Base-by-base conservation (phyloP, 805 yeast genomes). In the Nakazawaea wyomingensis region DNA sequence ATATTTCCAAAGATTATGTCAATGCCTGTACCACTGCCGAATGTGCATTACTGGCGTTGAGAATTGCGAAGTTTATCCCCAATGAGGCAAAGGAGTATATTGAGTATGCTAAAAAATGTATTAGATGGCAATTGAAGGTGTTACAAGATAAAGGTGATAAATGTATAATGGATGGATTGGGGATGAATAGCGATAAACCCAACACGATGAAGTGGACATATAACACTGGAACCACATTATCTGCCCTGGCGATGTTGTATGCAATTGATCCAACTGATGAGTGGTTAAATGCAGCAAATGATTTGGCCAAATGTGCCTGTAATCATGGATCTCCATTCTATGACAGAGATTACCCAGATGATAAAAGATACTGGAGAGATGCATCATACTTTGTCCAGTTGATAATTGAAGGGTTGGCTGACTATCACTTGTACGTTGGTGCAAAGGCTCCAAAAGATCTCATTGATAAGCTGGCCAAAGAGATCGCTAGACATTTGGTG, bases 11-110 rank as follows among this genome's bases (percentile, higher is more conserved):
- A 60, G 59, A 69, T 22, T 82, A 81, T 48, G 66, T 80, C 53
- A 76, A 79, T 53, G 69, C 88, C 10, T 80, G 85, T 50, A 78
- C 85, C 28, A 78, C 84, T 2, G 80, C 83, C 8, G 85, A 82
- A 53, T 72, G 72, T 19, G 88, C 87, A 4, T 67, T 78, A 54
- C 79, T 80, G 4, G 75, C 79, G 48, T 65, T 80, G 48, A 73
- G 77, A 56, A 59, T 80, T 40, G 76, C 84, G 30, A 67, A 65
- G 49, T 74, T 70, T 51, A 66, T 76, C 27, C 76, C 80, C 5
- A 59, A 66, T 18, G 80, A 77, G 48, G 62, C 66, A 19, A 49
- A 62, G 32, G 51, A 51, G n/a, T 74, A 78, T 52, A 57, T 78
- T 37, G 70, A 72, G 39, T 82, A 78, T 63, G 85, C 83, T n/a